Percentiles rank a stretch among this genome's conserved stretches.
phyloP scores from a whole-genome alignment of 148 eudicot genomes.

The Rhododendron ferrugineum region DNA sequence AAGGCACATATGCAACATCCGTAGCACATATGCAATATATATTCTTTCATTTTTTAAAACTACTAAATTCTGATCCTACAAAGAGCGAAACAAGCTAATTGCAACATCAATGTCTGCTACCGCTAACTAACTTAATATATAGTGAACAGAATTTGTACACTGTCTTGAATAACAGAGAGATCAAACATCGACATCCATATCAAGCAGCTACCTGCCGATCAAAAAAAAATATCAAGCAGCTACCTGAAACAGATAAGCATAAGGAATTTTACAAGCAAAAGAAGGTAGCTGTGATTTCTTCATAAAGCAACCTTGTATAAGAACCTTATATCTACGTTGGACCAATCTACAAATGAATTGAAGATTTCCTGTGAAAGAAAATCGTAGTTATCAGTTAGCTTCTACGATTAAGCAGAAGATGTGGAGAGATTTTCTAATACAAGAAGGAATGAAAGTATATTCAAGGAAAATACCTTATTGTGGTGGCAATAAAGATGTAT shows the following conservation, averaged over 20 bases:
- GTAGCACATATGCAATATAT: neutral
- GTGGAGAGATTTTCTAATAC: neutral
- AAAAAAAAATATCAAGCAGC: neutral
- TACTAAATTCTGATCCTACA: neutral
- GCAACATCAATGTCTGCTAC: neutral
- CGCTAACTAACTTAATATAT: neutral
- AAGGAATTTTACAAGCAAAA: neutral
- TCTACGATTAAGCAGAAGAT: neutral
- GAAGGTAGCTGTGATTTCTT: neutral
- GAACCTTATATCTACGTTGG: neutral
- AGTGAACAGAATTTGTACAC: neutral
- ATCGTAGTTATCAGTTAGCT: neutral
- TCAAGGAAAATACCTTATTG: neutral
- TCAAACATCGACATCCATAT: neutral
- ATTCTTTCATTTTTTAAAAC: neutral
- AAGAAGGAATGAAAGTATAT: neutral
- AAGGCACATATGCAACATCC: neutral
- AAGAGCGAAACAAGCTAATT: neutral
- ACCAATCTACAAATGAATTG: neutral
- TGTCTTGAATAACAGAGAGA: neutral
- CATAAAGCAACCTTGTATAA: neutral
- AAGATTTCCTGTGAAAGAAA: neutral
- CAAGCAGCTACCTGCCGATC: neutral
- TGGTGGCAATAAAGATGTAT: neutral
- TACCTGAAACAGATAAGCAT: neutral